Evolutionary conservation across 352 stramenopile genomes (phyloP), one percentile per base, ranked within the genome.

Genomic region (Phytophthora foliorum): DNA sequence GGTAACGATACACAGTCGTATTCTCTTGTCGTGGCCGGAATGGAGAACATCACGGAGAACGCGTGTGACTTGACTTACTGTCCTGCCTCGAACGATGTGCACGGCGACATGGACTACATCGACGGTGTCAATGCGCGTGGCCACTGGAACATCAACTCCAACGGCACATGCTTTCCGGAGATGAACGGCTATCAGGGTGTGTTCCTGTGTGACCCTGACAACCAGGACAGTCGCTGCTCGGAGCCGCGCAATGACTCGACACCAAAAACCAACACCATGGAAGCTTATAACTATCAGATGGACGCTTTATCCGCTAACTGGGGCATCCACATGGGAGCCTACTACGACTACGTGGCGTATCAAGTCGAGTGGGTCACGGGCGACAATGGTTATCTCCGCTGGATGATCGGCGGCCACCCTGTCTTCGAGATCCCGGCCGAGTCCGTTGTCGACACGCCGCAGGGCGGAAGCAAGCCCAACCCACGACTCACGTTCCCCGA

Each of bases 341-440:
- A 93, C 69, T 90, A 79, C 21, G 69, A 63, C 21, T 93, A 86
- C 45, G 49, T 88, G 19, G 56, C 67, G 22, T 93, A 93, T 62
- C 81, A 90, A 46, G 45, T 93, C 57, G 85, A 93, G 57, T 93
- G 85, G 85, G 86, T 92, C 63, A 82, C 65, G 21, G 86, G 84
- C 17, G 72, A 90, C 56, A 63, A 80, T 39, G 86, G 86, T 0
- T 91, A 92, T 63, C 61, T 92, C 13, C 82, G 84, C 4, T 92
- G 84, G 86, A 89, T 89, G 77, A 38, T 92, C 7, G 63, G 76
- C 16, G 81, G 81, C 22, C 57, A 81, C 29, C 84, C 84, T 29
- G 76, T 93, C n/a, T 92, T 80, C 55, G 86, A 92, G 69, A 92
- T 92, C 44, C 80, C 86, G 2, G 80, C 86, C 13, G 64, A 86